phyloP scores from a whole-genome alignment of 345 rosid species.

The Eucalyptus lansdowneana region DNA sequence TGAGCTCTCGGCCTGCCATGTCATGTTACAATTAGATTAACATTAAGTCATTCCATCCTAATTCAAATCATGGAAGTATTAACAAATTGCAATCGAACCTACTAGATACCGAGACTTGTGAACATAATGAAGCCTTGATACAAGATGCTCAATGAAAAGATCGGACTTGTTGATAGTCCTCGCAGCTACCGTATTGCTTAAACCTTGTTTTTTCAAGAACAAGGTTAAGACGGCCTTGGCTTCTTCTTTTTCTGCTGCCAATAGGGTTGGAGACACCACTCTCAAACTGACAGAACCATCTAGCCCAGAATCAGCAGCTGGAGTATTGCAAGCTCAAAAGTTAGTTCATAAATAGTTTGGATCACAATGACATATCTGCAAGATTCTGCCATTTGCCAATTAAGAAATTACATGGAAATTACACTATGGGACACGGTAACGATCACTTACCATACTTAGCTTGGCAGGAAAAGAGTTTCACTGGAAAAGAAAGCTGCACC shows the following conservation, averaged over 20 bases:
- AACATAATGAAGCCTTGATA: conserved; percentile 71
- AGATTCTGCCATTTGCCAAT: not conserved
- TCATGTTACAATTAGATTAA: not conserved
- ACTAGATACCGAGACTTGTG: conserved; percentile 85
- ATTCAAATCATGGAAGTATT: not conserved
- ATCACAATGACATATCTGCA: not conserved
- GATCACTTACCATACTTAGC: conserved; percentile 13
- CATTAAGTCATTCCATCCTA: not conserved
- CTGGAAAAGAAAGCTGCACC: conserved; percentile 1
- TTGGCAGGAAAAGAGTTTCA: conserved; percentile 16
- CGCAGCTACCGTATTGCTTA: conserved; percentile 56
- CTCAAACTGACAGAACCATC: conserved; percentile 41
- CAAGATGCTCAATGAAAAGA: conserved; percentile 61
- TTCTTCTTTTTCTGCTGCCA: conserved; percentile 86
- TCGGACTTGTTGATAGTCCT: conserved; percentile 67
- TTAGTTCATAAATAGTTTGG: not conserved
- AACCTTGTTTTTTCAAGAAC: conserved; percentile 77
- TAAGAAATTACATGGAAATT: not conserved
- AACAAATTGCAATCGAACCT: conserved; percentile 49
- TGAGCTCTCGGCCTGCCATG: conserved; percentile 75
- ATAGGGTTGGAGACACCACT: conserved; percentile 42
- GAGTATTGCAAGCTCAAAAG: not conserved
- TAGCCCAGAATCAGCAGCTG: conserved; percentile 34
- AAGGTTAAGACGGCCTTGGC: conserved; percentile 77
- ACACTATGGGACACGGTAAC: not conserved